Percentiles rank a stretch among this genome's conserved stretches.
These are phyloP conservation scores for Rhynchospora tenuis DNA, from an alignment of 176 grass and related monocot species.

Conservation along the genomic window DNA sequence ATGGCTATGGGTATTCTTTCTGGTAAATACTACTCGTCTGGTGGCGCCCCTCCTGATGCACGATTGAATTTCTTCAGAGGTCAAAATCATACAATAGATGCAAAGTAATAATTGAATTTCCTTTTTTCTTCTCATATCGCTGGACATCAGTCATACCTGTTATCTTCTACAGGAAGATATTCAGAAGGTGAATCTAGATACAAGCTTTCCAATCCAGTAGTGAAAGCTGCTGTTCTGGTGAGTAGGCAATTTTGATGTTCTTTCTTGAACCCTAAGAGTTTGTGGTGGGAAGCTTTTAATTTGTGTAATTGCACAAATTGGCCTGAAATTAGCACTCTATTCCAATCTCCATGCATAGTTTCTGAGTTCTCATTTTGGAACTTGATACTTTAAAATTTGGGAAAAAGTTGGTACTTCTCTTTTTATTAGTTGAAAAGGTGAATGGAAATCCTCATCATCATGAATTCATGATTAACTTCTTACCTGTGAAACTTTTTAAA, in stretches of 20 bases:
- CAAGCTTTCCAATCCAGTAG: slow-evolving; percentile 49
- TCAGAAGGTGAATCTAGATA: slow-evolving; percentile 92
- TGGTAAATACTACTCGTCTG: slow-evolving; percentile 60
- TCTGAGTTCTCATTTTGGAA: not conserved
- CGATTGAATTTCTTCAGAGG: slow-evolving; percentile 91
- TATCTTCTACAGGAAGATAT: slow-evolving; percentile 53
- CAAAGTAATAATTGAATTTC: slow-evolving; percentile 1
- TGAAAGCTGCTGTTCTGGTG: slow-evolving; percentile 62
- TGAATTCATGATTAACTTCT: not conserved
- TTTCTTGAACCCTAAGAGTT: not conserved
- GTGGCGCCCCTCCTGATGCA: slow-evolving; percentile 41
- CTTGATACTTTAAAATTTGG: not conserved
- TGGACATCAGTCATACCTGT: slow-evolving; percentile 1
- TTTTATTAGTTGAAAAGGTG: not conserved
- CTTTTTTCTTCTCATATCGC: not conserved
- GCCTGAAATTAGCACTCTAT: not conserved
- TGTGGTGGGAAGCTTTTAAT: not conserved
- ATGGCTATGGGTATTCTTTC: slow-evolving; percentile 97
- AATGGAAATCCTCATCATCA: not conserved
- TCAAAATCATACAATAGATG: not conserved
- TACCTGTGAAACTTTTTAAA: not conserved
- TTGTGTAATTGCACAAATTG: not conserved
- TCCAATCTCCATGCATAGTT: not conserved
- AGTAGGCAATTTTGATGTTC: not conserved
- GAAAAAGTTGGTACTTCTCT: not conserved